Evolutionary conservation across 345 rosid species (phyloP).

Genomic region (Boechera stricta): DNA sequence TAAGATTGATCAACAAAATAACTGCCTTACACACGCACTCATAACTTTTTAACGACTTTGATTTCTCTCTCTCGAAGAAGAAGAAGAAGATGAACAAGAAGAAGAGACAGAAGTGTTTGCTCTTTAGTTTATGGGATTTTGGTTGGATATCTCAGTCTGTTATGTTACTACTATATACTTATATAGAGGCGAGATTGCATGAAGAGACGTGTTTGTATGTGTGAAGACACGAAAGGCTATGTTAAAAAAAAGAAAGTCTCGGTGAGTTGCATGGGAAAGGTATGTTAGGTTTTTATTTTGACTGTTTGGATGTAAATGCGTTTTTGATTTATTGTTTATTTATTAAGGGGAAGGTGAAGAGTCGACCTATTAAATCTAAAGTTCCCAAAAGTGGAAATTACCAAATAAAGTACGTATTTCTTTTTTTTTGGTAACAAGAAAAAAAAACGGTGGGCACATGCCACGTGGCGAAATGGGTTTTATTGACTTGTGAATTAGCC

Average conservation of each 20-base stretch:
- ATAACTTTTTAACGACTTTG: background rate
- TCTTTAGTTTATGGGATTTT: conserved; percentile 7
- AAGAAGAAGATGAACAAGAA: background rate
- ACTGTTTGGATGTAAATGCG: conserved; percentile 48
- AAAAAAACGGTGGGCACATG: conserved; percentile 1
- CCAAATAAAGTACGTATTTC: conserved; percentile 1
- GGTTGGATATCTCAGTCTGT: background rate
- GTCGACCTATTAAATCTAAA: conserved; percentile 31
- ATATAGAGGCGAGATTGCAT: conserved; percentile 33
- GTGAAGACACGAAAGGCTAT: conserved; percentile 40
- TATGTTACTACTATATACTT: conserved; percentile 4
- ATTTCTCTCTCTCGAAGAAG: background rate
- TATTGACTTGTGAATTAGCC: conserved; percentile 29
- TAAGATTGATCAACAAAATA: background rate
- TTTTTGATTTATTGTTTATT: conserved; percentile 34
- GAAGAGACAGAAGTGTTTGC: conserved; percentile 9
- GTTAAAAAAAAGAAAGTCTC: conserved; percentile 2
- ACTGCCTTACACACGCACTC: conserved; percentile 11
- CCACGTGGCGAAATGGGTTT: conserved; percentile 31
- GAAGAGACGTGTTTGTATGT: conserved; percentile 43
- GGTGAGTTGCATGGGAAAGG: conserved; percentile 46
- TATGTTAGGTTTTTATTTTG: conserved; percentile 46
- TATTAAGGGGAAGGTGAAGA: conserved; percentile 38
- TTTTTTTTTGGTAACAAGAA: background rate
- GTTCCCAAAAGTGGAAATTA: conserved; percentile 38